A percentile compares a stretch with the other conserved stretches of the same genome.
These are phyloP conservation scores for Aphanomyces euteiches DNA, from an alignment of 352 stramenopile genomes.

Conservation along the genomic window DNA sequence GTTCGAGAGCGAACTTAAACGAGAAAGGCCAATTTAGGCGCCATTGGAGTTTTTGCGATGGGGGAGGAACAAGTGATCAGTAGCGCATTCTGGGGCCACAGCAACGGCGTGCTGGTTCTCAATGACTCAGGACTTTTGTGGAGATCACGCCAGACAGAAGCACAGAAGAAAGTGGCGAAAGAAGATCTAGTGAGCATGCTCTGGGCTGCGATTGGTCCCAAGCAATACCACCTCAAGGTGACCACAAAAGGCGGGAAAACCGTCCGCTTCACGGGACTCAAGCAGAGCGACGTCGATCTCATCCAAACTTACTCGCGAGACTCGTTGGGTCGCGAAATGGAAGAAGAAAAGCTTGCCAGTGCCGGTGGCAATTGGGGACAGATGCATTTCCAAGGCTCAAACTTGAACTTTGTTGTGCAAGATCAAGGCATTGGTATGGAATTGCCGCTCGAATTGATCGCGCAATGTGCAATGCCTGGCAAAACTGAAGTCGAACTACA, in stretches of 20 bases:
- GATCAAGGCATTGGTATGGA: constrained; percentile 65
- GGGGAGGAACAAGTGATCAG: constrained; percentile 40
- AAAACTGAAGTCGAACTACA: constrained; percentile 99
- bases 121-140: constrained; percentile 67
- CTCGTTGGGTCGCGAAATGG: constrained; percentile 84
- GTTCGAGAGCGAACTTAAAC: not conserved
- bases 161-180: constrained; percentile 81
- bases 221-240: constrained; percentile 81
- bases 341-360: constrained; percentile 85
- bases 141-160: constrained; percentile 69
- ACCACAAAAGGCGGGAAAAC: constrained; percentile 82
- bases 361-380: constrained; percentile 91
- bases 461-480: constrained; percentile 64
- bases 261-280: constrained; percentile 80
- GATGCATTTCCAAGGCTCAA: constrained; percentile 89
- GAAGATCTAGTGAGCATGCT: constrained; percentile 84
- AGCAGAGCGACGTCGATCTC: constrained; percentile 54
- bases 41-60: not conserved
- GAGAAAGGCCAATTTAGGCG: not conserved
- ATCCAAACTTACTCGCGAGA: constrained; percentile 38
- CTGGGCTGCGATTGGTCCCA: constrained; percentile 73
- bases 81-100: constrained; percentile 86
- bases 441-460: constrained; percentile 70
- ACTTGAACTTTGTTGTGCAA: constrained; percentile 73
- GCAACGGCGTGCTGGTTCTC: constrained; percentile 72